These are phyloP conservation scores for Adansonia gregorii DNA, from an alignment of 441 rosid genomes.

Conservation along the genomic window DNA sequence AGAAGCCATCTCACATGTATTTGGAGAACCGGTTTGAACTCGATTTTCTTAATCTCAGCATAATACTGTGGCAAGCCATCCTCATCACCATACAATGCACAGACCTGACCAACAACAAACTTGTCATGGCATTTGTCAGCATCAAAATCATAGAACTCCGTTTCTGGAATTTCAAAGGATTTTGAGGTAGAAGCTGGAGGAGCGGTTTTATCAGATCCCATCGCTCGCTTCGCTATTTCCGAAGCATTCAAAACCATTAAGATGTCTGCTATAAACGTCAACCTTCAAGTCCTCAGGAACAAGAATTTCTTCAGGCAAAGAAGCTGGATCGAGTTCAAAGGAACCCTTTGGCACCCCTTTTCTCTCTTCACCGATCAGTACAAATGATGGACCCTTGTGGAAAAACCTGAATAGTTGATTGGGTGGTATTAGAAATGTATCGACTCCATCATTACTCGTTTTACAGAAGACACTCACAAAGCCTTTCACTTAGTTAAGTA, in stretches of 20 bases:
- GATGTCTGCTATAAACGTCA: slow-evolving; percentile 27
- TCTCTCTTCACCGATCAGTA: slow-evolving; percentile 58
- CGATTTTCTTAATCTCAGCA: slow-evolving; percentile 46
- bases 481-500: slow-evolving; percentile 70
- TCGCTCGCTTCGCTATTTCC: slow-evolving; percentile 31
- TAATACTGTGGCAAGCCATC: slow-evolving; percentile 83
- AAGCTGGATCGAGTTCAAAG: slow-evolving; percentile 70
- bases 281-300: slow-evolving; percentile 33
- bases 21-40: slow-evolving; percentile 38
- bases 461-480: slow-evolving; percentile 57
- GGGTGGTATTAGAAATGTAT: slow-evolving; percentile 39
- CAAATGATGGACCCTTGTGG: slow-evolving; percentile 61
- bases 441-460: slow-evolving; percentile 33
- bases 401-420: slow-evolving; percentile 57
- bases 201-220: slow-evolving; percentile 26
- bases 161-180: slow-evolving; percentile 49
- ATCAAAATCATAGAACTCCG: slow-evolving; percentile 60
- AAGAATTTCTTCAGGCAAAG: slow-evolving; percentile 54
- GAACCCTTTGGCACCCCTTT: slow-evolving; percentile 57
- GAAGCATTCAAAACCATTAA: slow-evolving; percentile 30
- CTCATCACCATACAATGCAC: slow-evolving; percentile 76
- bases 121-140: slow-evolving; percentile 49
- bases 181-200: slow-evolving; percentile 25
- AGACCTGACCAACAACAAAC: slow-evolving; percentile 60
- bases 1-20: slow-evolving; percentile 54